Evolutionary conservation across 164 flowering plant species (phyloP).

Genomic region (Sedum album): DNA sequence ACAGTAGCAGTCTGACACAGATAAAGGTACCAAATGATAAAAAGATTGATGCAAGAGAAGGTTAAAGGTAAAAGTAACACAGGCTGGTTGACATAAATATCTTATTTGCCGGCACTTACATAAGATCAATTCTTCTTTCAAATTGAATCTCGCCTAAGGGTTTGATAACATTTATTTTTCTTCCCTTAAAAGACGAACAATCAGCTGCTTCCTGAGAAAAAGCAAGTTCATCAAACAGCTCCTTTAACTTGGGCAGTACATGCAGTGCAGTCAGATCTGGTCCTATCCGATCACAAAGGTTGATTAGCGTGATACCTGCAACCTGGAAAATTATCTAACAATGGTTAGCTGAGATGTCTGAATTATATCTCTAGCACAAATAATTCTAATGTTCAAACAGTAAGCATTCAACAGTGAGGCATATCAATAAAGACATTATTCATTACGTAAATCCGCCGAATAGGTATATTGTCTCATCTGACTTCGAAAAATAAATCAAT

Average conservation of each 20-base stretch:
- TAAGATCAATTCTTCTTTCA: constrained; percentile 80
- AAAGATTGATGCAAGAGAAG: constrained; percentile 9
- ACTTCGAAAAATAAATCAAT: too few species aligned
- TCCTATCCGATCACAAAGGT: constrained; percentile 76
- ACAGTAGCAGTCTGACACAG: constrained; percentile 66
- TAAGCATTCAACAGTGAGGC: not conserved
- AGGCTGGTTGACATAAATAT: too few species aligned
- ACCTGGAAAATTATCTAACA: constrained; percentile 29
- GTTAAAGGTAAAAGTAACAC: not conserved
- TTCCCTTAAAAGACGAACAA: constrained; percentile 29
- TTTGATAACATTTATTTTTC: constrained; percentile 29
- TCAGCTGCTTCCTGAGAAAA: constrained; percentile 52
- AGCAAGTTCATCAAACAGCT: constrained; percentile 84
- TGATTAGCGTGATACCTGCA: constrained; percentile 70
- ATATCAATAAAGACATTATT: too few species aligned
- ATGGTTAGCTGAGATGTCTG: not conserved
- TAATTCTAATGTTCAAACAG: not conserved
- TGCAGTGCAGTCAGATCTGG: constrained; percentile 68
- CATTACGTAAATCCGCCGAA: too few species aligned
- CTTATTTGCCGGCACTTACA: constrained; percentile 39
- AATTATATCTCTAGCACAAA: not conserved
- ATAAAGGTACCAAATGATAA: constrained; percentile 9
- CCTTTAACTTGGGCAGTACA: constrained; percentile 78
- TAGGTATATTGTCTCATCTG: too few species aligned
- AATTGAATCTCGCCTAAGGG: constrained; percentile 37